These are phyloP conservation scores for Oryza meyeriana DNA, from an alignment of 176 grass and related monocot species.

Conservation along the genomic window DNA sequence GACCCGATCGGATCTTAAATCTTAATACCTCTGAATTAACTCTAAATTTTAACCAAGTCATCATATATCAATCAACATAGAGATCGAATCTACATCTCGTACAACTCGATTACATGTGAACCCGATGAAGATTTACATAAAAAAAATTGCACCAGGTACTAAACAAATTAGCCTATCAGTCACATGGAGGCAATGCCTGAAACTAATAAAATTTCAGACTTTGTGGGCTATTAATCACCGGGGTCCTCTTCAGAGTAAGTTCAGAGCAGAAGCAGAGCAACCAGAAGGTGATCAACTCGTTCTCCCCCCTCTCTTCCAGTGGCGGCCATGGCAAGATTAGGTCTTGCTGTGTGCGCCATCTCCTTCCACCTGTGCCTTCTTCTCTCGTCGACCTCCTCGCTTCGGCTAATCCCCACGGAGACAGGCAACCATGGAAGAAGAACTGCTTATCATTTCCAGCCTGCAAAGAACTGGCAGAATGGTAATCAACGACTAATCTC, in stretches of 20 bases:
- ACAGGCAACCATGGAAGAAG: constrained; percentile 10
- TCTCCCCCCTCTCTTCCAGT: not conserved
- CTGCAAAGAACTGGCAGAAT: constrained; percentile 81
- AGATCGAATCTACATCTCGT: not conserved
- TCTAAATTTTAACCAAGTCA: not conserved
- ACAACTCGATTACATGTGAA: not conserved
- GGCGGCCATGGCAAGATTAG: constrained; percentile 22
- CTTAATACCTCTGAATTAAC: not conserved
- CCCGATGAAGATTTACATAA: not conserved
- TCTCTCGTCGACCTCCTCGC: not conserved
- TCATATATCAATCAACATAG: not conserved
- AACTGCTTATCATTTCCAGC: constrained; percentile 91
- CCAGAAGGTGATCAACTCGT: not conserved
- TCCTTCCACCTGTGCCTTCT: constrained; percentile 14
- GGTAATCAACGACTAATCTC: constrained; percentile 30
- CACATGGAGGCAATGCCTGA: constrained; percentile 5
- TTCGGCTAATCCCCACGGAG: not conserved
- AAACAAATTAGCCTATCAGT: not conserved
- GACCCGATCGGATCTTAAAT: constrained; percentile 7
- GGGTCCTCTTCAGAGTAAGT: not conserved
- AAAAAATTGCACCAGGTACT: not conserved
- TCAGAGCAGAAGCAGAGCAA: not conserved
- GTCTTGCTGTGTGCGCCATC: constrained; percentile 3
- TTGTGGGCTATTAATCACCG: not conserved
- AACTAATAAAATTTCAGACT: not conserved